phyloP scores from a whole-genome alignment of 495 filamentous ascomycete genomes.

The Neurospora pannonica region DNA sequence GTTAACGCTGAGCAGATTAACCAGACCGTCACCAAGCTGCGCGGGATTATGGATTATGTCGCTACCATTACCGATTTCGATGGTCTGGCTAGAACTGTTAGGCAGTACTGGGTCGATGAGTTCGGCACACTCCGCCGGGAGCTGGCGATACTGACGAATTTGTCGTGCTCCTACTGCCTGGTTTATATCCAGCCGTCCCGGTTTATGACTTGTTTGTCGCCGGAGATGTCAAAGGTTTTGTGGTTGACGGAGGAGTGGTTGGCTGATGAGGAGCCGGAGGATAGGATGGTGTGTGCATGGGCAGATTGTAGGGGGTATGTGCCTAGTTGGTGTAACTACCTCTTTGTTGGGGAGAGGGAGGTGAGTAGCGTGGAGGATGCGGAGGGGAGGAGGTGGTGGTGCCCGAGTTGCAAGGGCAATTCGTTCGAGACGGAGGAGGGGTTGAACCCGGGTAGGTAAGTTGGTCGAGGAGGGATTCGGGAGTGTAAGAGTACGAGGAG shows the following conservation, averaged over 20 bases:
- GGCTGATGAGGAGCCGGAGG: background rate
- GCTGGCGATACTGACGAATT: background rate
- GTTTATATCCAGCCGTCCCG: background rate
- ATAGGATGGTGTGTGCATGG: constrained; percentile 7
- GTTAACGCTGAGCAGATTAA: background rate
- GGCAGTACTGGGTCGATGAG: background rate
- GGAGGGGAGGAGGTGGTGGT: constrained; percentile 1
- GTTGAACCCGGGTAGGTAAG: background rate
- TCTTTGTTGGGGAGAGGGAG: background rate
- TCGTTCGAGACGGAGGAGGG: background rate
- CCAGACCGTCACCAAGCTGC: background rate
- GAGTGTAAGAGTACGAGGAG: background rate
- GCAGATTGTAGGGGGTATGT: constrained; percentile 9
- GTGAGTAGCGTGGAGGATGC: background rate
- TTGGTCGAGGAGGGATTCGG: background rate
- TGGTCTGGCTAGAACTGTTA: background rate
- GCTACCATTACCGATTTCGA: background rate
- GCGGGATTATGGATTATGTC: background rate
- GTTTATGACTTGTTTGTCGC: constrained; percentile 3
- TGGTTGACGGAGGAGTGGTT: constrained; percentile 7
- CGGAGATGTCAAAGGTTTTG: background rate
- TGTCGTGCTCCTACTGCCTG: constrained; percentile 1
- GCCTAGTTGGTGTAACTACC: background rate
- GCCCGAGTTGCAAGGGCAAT: constrained; percentile 6
- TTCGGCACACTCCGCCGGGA: background rate